Evolutionary conservation across 2,329 filamentous ascomycete species (phyloP), one percentile per base, ranked within the genome.

Genomic region (Talaromyces islandicus): DNA sequence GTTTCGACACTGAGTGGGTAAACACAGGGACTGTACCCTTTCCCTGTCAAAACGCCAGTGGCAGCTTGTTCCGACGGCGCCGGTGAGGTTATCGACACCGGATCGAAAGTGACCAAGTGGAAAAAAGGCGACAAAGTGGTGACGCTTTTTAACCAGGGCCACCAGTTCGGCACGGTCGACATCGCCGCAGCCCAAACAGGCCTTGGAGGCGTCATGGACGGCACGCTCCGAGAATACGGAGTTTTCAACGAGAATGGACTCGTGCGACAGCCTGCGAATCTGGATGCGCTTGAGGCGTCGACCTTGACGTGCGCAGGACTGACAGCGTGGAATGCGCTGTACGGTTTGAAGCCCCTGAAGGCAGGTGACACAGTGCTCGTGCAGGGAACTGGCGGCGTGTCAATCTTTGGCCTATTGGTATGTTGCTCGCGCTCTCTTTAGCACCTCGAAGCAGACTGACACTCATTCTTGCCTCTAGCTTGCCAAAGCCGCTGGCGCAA

Each of bases 201-300:
- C 2, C 81, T 92, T 1, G 90, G 90, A 58, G 89, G 88, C 54
- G 79, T 79, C 11, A 59, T 88, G 1, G 84, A 92, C 67, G 90
- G 90, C 60, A 83, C 82, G 0, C 80, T 93, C 27, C 83, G 88
- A 51, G 79, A 88, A 65, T 86, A 88, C 64, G 88, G 78, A 61
- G 82, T 85, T 11, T 91, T 89, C 70, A 80, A 84, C 61, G 86
- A 91, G 76, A 82, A 72, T 24, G 89, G 88, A 1, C 78, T 93
- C 4, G 87, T 91, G 17, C 77, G 75, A 53, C 78, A 83, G 59
- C 90, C 90, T 1, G 70, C 69, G 24, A 82, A 82, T 65, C 77
- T 88, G 30, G 79, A 69, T 63, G 73, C 78, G 56, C 60, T 78
- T 38, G 85, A 88, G 70, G 80, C 81, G 1, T 78, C 81, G 24